Percentiles rank a stretch among this genome's conserved stretches.
Evolutionary conservation across 176 grass and related monocot species (phyloP).

Genomic region (Ampelocalamus luodianensis): DNA sequence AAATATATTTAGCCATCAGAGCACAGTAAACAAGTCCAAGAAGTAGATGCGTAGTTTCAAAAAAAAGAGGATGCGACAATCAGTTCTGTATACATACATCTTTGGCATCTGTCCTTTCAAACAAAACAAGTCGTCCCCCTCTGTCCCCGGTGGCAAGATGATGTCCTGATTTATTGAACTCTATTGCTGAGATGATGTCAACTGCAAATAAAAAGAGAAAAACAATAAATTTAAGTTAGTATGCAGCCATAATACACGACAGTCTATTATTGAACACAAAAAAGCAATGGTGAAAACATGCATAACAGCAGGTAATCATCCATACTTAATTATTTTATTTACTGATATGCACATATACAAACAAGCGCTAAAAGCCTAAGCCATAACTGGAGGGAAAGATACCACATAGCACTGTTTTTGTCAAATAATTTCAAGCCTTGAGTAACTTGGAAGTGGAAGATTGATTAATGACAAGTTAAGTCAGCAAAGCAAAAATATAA

Average conservation of each 20-base stretch:
- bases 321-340: conserved; percentile 16
- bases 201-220: conserved; percentile 56
- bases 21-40: neutral
- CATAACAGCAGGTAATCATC: conserved; percentile 27
- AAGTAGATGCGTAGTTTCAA: conserved; percentile 1
- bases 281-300: conserved; percentile 23
- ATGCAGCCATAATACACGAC: conserved; percentile 9
- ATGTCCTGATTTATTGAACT: conserved; percentile 95
- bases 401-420: neutral
- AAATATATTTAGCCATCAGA: conserved; percentile 43
- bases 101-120: conserved; percentile 84
- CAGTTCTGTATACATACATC: conserved; percentile 65
- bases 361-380: neutral
- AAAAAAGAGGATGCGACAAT: neutral
- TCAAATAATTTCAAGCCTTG: conserved; percentile 4
- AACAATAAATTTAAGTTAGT: conserved; percentile 25
- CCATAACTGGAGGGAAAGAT: conserved; percentile 9
- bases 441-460: conserved; percentile 11
- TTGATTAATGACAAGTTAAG: neutral
- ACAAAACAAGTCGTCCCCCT: conserved; percentile 97
- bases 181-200: conserved; percentile 99
- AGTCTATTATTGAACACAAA: conserved; percentile 32
- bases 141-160: conserved; percentile 99
- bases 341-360: conserved; percentile 12
- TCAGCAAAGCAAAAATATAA: neutral